Percentiles rank a stretch among this genome's conserved stretches.
Evolutionary conservation across 345 rosid genomes (phyloP).

Genomic region (Cardamine resedifolia): DNA sequence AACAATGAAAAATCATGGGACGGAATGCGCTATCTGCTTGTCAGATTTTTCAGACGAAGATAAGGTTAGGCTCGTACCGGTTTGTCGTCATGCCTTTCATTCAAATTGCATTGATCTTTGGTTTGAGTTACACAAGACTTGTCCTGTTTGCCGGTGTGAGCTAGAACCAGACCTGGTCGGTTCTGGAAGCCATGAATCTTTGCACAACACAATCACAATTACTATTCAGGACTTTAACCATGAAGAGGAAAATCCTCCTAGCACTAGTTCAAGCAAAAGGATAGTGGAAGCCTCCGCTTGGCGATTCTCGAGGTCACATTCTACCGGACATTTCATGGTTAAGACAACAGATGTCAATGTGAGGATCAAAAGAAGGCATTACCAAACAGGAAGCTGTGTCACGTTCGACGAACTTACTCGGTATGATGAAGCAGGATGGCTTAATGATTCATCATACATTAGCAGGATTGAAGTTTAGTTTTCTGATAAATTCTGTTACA

Average conservation of each 20-base stretch:
- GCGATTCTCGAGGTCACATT: slow-evolving; percentile 58
- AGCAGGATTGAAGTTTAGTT: slow-evolving; percentile 28
- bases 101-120: slow-evolving; percentile 82
- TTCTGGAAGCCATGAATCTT: slow-evolving; percentile 31
- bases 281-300: slow-evolving; percentile 23
- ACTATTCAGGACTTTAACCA: slow-evolving; percentile 26
- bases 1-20: slow-evolving; percentile 47
- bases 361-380: slow-evolving; percentile 47
- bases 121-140: slow-evolving; percentile 75
- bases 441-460: slow-evolving; percentile 31
- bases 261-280: slow-evolving; percentile 42
- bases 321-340: slow-evolving; percentile 73
- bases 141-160: slow-evolving; percentile 82
- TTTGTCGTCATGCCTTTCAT: slow-evolving; percentile 79
- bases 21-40: slow-evolving; percentile 86
- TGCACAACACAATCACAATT: slow-evolving; percentile 24
- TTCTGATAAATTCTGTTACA: slow-evolving; percentile 16
- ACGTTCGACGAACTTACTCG: slow-evolving; percentile 50
- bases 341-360: slow-evolving; percentile 34
- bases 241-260: slow-evolving; percentile 39
- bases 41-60: slow-evolving; percentile 66
- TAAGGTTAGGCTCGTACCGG: slow-evolving; percentile 63
- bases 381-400: slow-evolving; percentile 54
- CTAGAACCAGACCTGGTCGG: slow-evolving; percentile 47
- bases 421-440: slow-evolving; percentile 26